Evolutionary conservation across 257 asterid species (phyloP).

Genomic region (Ilex asprella): DNA sequence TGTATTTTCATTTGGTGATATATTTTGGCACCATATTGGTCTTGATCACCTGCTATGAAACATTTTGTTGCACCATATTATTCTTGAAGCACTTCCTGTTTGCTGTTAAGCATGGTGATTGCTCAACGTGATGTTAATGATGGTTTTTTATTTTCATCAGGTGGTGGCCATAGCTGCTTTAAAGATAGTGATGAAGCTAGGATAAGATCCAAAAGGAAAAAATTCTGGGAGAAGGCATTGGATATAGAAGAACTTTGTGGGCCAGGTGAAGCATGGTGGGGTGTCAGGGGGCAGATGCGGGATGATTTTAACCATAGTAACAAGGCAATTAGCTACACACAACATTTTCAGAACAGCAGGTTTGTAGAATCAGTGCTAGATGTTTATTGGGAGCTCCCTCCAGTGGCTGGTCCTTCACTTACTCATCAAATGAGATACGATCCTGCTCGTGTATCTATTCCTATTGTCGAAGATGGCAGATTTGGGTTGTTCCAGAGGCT

Average conservation of each 20-base stretch:
- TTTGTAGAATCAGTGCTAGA: conserved; percentile 81
- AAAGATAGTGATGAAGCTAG: conserved; percentile 91
- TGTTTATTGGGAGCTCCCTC: conserved; percentile 96
- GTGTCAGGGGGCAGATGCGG: conserved; percentile 84
- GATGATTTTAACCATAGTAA: conserved; percentile 90
- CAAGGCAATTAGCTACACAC: conserved; percentile 48
- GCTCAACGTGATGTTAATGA: too few relatives aligned
- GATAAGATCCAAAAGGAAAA: conserved; percentile 60
- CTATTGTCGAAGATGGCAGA: conserved; percentile 86
- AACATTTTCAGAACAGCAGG: conserved; percentile 85
- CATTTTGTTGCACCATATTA: too few relatives aligned
- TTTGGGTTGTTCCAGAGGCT: conserved; percentile 65
- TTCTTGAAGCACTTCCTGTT: too few relatives aligned
- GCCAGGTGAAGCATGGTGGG: conserved; percentile 99
- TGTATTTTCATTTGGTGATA: too few relatives aligned
- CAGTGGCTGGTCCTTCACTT: conserved; percentile 94
- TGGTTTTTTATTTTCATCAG: conserved; percentile 24
- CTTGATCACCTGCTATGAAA: too few relatives aligned
- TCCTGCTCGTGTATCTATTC: conserved; percentile 76
- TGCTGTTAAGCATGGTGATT: too few relatives aligned
- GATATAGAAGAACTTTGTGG: conserved; percentile 86
- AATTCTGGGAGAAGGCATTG: conserved; percentile 91
- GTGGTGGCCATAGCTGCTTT: conserved; percentile 98
- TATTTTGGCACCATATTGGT: too few relatives aligned
- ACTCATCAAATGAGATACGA: conserved; percentile 94